phyloP scores from a whole-genome alignment of 441 rosid species.

The Gossypium davidsonii region DNA sequence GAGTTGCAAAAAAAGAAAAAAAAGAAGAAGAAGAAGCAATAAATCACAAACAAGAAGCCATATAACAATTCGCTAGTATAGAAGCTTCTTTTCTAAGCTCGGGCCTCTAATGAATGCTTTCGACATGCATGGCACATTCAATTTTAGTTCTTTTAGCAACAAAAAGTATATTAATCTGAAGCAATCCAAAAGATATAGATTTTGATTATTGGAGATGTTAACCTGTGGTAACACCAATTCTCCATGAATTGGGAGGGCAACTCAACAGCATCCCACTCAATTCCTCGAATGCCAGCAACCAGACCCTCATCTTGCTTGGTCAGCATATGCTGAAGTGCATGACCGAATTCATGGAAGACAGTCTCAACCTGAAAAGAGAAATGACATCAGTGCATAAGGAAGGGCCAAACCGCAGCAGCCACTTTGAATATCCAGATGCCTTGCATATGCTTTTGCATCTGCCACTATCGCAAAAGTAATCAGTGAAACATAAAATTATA shows the following conservation, averaged over 20 bases:
- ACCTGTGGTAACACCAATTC: constrained; percentile 98
- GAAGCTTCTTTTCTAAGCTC: background rate
- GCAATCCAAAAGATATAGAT: background rate
- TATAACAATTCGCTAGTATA: background rate
- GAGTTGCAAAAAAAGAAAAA: background rate
- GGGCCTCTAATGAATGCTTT: background rate
- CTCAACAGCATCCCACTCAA: constrained; percentile 97
- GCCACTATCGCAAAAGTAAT: background rate
- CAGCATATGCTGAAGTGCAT: constrained; percentile 95
- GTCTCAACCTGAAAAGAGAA: constrained; percentile 66
- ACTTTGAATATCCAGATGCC: constrained; percentile 8
- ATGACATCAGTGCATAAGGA: constrained; percentile 3
- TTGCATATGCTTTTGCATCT: background rate
- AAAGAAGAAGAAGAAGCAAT: background rate
- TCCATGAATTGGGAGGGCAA: constrained; percentile 96
- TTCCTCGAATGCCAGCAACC: constrained; percentile 80
- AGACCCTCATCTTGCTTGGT: constrained; percentile 87
- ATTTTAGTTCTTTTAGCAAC: background rate
- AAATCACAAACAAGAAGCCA: constrained; percentile 6
- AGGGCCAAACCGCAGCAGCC: constrained; percentile 1
- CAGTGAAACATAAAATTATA: background rate
- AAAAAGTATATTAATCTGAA: constrained; percentile 1
- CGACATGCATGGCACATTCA: background rate
- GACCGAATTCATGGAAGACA: constrained; percentile 96
- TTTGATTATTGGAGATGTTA: constrained; percentile 4